phyloP scores from a whole-genome alignment of 176 grass and related monocot genomes.

The Thalia dealbata region DNA sequence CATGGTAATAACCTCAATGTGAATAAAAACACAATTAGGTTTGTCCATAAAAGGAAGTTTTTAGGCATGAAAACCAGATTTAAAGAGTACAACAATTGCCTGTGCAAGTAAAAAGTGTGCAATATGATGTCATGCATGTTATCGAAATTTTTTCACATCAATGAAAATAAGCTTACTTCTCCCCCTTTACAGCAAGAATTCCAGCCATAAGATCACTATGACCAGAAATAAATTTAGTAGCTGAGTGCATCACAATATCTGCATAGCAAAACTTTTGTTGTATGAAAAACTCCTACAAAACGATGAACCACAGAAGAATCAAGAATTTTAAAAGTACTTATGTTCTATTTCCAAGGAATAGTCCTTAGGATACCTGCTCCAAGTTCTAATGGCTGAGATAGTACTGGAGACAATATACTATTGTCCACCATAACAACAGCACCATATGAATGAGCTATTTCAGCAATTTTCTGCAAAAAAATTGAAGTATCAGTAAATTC shows the following conservation, averaged over 20 bases:
- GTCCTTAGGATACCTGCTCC: constrained; percentile 51
- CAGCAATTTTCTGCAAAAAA: constrained; percentile 68
- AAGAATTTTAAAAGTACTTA: no score
- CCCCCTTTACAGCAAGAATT: constrained; percentile 87
- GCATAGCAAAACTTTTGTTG: neutral
- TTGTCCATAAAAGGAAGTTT: neutral
- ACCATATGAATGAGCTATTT: constrained; percentile 74
- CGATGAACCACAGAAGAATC: neutral
- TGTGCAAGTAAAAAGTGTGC: neutral
- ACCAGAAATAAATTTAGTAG: constrained; percentile 93
- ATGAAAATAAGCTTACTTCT: constrained; percentile 36
- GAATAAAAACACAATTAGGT: neutral
- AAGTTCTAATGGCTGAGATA: constrained; percentile 73
- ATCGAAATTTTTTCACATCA: neutral
- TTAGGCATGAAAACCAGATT: neutral
- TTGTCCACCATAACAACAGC: constrained; percentile 90
- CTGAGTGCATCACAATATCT: constrained; percentile 99
- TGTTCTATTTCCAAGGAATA: neutral
- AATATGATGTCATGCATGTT: neutral
- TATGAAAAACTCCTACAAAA: neutral
- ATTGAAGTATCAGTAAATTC: constrained; percentile 13
- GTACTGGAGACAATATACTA: constrained; percentile 96
- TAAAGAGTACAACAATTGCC: neutral
- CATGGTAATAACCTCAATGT: neutral
- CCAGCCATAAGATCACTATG: constrained; percentile 99